These are phyloP conservation scores for Micractinium sp. DNA, from an alignment of 139 green algal species.

Conservation along the genomic window DNA sequence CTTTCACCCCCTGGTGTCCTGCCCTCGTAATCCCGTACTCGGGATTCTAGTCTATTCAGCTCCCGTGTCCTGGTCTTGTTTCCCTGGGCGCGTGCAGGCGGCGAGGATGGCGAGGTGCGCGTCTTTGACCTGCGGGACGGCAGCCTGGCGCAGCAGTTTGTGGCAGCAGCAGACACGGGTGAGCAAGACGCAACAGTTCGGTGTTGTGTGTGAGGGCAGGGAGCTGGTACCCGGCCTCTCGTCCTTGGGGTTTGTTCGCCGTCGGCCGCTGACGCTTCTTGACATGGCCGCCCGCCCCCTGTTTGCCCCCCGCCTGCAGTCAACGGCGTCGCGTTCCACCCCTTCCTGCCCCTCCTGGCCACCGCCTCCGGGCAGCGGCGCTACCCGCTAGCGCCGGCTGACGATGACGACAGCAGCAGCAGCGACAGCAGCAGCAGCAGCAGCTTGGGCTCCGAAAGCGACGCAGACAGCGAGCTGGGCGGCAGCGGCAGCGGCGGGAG, in stretches of 20 bases:
- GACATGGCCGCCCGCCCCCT: background rate
- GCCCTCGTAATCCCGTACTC: too few species aligned
- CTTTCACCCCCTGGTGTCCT: too few species aligned
- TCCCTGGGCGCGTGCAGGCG: conserved; percentile 39
- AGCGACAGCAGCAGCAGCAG: background rate
- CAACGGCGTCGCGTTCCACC: conserved; percentile 85
- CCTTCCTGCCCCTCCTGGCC: conserved; percentile 70
- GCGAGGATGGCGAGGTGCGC: conserved; percentile 53
- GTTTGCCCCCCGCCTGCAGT: conserved; percentile 35
- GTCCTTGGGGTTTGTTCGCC: background rate
- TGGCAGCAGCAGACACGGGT: conserved; percentile 66
- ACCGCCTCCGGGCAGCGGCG: conserved; percentile 71
- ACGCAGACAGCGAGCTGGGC: background rate
- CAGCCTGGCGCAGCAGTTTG: conserved; percentile 45
- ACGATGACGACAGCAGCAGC: conserved; percentile 3
- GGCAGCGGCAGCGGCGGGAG: background rate
- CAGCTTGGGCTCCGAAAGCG: background rate
- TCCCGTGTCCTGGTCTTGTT: too few species aligned
- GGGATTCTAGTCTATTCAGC: too few species aligned
- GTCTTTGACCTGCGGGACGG: conserved; percentile 83
- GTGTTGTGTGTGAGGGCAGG: too few species aligned
- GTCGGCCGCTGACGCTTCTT: too few species aligned
- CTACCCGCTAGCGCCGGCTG: conserved; percentile 36
- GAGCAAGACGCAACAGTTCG: background rate
- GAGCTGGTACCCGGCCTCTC: too few species aligned